Percentiles rank a stretch among this genome's conserved stretches.
Evolutionary conservation across 306 rosid species (phyloP).

Genomic region (Quillaja saponaria): DNA sequence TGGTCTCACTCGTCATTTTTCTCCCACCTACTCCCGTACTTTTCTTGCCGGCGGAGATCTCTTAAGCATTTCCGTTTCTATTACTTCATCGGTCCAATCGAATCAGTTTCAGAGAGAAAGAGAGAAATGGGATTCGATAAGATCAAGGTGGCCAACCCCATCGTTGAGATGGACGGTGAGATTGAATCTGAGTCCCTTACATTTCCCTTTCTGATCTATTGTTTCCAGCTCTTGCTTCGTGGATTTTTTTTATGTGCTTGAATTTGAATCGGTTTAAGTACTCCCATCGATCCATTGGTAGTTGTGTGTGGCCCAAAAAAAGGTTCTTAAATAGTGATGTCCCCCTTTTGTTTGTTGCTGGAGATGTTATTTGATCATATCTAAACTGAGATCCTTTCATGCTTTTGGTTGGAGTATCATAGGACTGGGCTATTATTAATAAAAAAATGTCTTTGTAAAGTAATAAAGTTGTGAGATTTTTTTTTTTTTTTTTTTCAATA

Average conservation of each 20-base stretch:
- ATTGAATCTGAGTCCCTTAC: not conserved
- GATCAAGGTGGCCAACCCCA: conserved; percentile 92
- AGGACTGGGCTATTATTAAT: too few relatives aligned
- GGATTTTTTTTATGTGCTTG: not conserved
- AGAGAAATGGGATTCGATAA: conserved; percentile 70
- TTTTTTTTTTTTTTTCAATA: not conserved
- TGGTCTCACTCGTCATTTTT: not conserved
- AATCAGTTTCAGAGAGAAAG: not conserved
- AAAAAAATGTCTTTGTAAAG: too few relatives aligned
- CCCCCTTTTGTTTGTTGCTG: too few relatives aligned
- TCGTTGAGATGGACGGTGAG: conserved; percentile 99
- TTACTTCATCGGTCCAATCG: not conserved
- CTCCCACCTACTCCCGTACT: not conserved
- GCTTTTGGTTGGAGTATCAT: too few relatives aligned
- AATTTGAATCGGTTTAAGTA: not conserved
- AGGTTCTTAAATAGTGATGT: too few relatives aligned
- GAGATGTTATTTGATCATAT: not conserved
- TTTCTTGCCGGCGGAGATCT: not conserved
- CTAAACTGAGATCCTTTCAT: conserved; percentile 6
- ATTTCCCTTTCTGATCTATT: not conserved
- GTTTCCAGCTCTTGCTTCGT: not conserved
- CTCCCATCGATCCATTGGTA: too few relatives aligned
- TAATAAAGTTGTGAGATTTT: not conserved
- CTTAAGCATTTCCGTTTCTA: not conserved
- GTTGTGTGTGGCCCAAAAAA: too few relatives aligned